phyloP scores from a whole-genome alignment of 2,329 filamentous ascomycete species.

The Talaromyces pinophilus region DNA sequence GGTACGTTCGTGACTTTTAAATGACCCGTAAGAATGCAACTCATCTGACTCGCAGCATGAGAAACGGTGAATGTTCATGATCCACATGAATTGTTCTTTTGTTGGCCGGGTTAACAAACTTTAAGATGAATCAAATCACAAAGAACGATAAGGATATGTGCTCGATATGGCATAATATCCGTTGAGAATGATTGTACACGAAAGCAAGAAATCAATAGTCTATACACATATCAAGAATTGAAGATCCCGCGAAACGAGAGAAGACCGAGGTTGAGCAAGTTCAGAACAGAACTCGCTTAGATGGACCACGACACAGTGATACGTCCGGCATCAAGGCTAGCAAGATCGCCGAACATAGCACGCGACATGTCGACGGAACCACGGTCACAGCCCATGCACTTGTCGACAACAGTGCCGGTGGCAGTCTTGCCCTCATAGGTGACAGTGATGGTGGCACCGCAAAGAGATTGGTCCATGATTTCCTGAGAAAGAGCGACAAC shows the following conservation, averaged over 20 bases:
- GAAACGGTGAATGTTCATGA: constrained; percentile 14
- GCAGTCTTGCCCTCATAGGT: constrained; percentile 59
- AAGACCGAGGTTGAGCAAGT: constrained; percentile 13
- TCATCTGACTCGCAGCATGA: constrained; percentile 17
- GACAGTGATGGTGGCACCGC: constrained; percentile 69
- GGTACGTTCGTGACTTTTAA: constrained; percentile 18
- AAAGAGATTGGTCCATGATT: constrained; percentile 71
- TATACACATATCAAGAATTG: constrained; percentile 32
- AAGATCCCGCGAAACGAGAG: constrained; percentile 22
- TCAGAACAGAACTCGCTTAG: constrained; percentile 28
- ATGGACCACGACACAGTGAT: constrained; percentile 45
- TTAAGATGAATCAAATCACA: constrained; percentile 19
- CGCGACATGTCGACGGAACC: constrained; percentile 63
- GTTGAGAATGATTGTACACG: constrained; percentile 20
- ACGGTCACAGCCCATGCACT: constrained; percentile 68
- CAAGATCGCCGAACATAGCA: constrained; percentile 57
- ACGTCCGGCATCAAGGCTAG: constrained; percentile 41
- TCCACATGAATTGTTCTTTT: constrained; percentile 22
- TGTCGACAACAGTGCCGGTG: constrained; percentile 67
- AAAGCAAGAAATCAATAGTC: constrained; percentile 27
- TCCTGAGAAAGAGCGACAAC: constrained; percentile 68
- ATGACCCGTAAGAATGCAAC: constrained; percentile 15
- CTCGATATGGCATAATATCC: constrained; percentile 10
- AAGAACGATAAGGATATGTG: constrained; percentile 10
- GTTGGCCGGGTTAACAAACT: constrained; percentile 19